Percentiles rank a stretch among this genome's conserved stretches.
phyloP scores from a whole-genome alignment of 352 stramenopile species.

The Phytopythium montanum region DNA sequence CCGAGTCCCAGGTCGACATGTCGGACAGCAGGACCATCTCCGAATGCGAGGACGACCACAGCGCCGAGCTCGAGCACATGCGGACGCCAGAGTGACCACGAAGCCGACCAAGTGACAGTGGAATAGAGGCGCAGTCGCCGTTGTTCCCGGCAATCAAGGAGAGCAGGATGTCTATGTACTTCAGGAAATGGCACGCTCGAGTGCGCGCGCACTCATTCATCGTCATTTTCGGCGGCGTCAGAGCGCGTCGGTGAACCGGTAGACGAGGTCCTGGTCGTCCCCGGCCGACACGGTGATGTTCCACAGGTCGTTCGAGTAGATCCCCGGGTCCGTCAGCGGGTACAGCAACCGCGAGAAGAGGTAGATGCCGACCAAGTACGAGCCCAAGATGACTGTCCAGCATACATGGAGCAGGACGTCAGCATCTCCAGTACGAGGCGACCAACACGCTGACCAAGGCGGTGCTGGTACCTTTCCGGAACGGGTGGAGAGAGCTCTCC shows the following conservation, averaged over 20 bases:
- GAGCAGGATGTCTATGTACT: conserved; percentile 1
- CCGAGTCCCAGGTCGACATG: background rate
- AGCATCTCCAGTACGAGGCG: background rate
- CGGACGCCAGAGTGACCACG: background rate
- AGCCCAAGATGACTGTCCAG: conserved; percentile 59
- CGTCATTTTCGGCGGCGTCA: conserved; percentile 13
- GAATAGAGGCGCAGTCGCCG: background rate
- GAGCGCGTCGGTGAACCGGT: conserved; percentile 35
- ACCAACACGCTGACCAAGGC: background rate
- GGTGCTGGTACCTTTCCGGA: conserved; percentile 53
- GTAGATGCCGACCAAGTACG: conserved; percentile 85
- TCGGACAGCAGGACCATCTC: background rate
- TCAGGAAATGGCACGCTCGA: background rate
- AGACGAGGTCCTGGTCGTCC: conserved; percentile 38
- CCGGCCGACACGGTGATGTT: conserved; percentile 58
- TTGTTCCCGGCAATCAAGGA: background rate
- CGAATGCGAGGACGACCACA: background rate
- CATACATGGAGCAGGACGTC: background rate
- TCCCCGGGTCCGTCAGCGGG: conserved; percentile 70
- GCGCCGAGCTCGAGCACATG: background rate
- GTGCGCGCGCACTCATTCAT: conserved; percentile 1
- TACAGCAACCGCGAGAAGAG: conserved; percentile 69
- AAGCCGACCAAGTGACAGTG: background rate
- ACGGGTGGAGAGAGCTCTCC: conserved; percentile 69
- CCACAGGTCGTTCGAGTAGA: conserved; percentile 81